These are phyloP conservation scores for Gymnopus androsaceus DNA, from an alignment of 1,284 basidiomycete species.

Conservation along the genomic window DNA sequence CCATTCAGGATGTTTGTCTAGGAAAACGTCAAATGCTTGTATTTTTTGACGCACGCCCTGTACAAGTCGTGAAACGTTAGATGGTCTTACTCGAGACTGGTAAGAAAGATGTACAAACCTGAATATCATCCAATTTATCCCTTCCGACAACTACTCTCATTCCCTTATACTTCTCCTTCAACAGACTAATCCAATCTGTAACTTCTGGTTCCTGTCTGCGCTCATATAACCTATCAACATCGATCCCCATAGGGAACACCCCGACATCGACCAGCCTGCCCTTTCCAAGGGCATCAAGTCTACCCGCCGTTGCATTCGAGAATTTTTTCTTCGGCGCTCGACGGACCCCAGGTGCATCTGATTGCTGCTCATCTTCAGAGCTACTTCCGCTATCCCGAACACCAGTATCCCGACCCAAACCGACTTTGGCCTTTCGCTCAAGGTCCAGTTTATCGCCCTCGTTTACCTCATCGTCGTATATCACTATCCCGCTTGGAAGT, in stretches of 20 bases:
- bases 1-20: conserved; percentile 77
- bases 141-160: conserved; percentile 86
- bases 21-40: conserved; percentile 81
- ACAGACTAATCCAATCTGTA: conserved; percentile 75
- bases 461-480: conserved; percentile 15
- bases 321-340: neutral
- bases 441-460: neutral
- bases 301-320: conserved; percentile 4
- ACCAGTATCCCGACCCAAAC: neutral
- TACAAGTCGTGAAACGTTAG: neutral
- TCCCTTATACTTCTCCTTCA: conserved; percentile 79
- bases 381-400: neutral
- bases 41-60: conserved; percentile 82
- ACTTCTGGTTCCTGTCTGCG: conserved; percentile 81
- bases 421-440: conserved; percentile 3
- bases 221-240: conserved; percentile 69
- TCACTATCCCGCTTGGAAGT: conserved; percentile 73
- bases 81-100: neutral
- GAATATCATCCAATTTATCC: conserved; percentile 87
- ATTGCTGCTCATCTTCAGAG: neutral
- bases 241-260: conserved; percentile 89
- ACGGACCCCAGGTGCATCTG: neutral
- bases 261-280: conserved; percentile 78
- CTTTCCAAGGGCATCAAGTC: conserved; percentile 23
- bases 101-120: conserved; percentile 39